Conservation (phyloP, 1,139 yeast species). For the Geotrichum citri-aurantii region DNA sequence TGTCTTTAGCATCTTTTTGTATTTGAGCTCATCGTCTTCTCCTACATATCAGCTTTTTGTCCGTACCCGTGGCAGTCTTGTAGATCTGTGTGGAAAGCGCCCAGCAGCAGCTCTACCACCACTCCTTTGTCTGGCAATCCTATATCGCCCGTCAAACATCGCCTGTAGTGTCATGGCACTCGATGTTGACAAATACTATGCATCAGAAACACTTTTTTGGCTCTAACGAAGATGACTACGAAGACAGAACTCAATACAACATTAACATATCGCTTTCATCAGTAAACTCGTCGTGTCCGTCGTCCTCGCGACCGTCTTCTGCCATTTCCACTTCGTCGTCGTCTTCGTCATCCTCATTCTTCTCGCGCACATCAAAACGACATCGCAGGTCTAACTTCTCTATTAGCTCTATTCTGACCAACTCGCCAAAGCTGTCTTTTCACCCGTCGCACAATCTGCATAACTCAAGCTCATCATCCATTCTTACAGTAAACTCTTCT, state of each 20-base stretch:
- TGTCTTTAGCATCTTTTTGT: background rate
- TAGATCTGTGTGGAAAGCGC: background rate
- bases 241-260: constrained; percentile 9
- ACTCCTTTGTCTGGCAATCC: background rate
- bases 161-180: background rate
- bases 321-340: background rate
- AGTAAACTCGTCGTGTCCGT: background rate
- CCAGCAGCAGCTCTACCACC: background rate
- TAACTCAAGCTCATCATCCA: constrained; percentile 5
- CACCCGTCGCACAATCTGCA: constrained; percentile 6
- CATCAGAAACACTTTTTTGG: background rate
- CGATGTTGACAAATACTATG: constrained; percentile 5
- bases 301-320: background rate
- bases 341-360: background rate
- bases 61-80: background rate
- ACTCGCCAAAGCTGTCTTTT: background rate
- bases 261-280: constrained; percentile 2
- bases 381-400: background rate
- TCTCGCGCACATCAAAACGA: background rate
- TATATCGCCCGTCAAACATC: background rate
- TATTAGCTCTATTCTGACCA: background rate
- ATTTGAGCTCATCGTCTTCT: background rate
- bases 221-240: constrained; percentile 6
- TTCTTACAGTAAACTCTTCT: constrained; percentile 5
- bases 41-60: background rate